A percentile compares a stretch with the other conserved stretches of the same genome.
phyloP scores from a whole-genome alignment of 1,284 basidiomycete genomes.

The Sparassis latifolia region DNA sequence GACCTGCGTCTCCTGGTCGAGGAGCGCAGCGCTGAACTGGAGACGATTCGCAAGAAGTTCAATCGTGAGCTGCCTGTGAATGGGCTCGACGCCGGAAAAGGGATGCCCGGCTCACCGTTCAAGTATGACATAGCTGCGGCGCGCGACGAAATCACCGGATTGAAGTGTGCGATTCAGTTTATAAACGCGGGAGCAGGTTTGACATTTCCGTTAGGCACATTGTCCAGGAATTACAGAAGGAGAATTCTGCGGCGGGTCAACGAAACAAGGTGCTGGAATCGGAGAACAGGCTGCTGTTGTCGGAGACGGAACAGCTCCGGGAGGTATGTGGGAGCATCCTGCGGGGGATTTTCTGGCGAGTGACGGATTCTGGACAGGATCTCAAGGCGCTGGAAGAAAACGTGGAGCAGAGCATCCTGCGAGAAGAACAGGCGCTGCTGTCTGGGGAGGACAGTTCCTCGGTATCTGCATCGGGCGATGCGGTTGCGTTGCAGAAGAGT shows the following conservation, averaged over 20 bases:
- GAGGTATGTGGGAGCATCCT: constrained; percentile 38
- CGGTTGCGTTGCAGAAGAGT: constrained; percentile 30
- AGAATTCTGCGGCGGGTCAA: constrained; percentile 60
- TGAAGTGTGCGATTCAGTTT: constrained; percentile 48
- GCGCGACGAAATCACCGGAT: constrained; percentile 65
- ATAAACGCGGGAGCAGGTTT: neutral
- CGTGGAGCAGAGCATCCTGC: constrained; percentile 55
- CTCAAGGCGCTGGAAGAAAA: constrained; percentile 70
- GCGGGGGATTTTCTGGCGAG: neutral
- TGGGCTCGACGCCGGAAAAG: constrained; percentile 26
- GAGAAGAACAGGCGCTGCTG: constrained; percentile 42
- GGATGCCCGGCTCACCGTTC: constrained; percentile 31
- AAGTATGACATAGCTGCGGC: constrained; percentile 46
- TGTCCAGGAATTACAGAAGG: constrained; percentile 81
- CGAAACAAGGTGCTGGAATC: constrained; percentile 66
- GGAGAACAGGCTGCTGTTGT: constrained; percentile 68
- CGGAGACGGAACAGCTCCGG: constrained; percentile 75
- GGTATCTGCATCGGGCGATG: constrained; percentile 25
- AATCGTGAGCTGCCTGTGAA: constrained; percentile 49
- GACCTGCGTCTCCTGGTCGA: constrained; percentile 40
- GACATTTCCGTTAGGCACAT: constrained; percentile 54
- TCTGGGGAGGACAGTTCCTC: constrained; percentile 22
- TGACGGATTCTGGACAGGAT: constrained; percentile 38
- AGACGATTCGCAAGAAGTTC: constrained; percentile 47
- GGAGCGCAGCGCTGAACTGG: constrained; percentile 45